Evolutionary conservation across 2,329 filamentous ascomycete species (phyloP), one percentile per base, ranked within the genome.

Genomic region (Amauroascus verrucosus): DNA sequence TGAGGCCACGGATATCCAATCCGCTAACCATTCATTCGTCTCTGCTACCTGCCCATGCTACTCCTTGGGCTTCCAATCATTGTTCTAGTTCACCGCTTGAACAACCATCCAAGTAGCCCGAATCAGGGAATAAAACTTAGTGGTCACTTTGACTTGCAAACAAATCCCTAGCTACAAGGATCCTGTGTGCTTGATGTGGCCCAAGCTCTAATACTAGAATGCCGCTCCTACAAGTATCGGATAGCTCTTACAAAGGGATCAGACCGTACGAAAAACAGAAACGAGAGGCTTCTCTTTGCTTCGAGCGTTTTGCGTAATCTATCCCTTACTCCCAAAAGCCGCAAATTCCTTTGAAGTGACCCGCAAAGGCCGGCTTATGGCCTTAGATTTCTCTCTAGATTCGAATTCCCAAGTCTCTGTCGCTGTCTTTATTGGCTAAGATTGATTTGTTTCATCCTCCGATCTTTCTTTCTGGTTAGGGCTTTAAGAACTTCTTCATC

Each of bases 81-180:
- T 52, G 32, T 48, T 33, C 46, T 48, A 54, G 45, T 49, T 59
- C 49, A 55, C 57, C 54, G 55, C 57, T 54, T 56, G 55, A 54
- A 53, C 44, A 56, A 51, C 52, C 43, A 40, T 56, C 41, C 51
- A 11, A 51, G 40, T 24, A 53, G 48, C 58, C 57, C 57, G 58
- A 59, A 57, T 51, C 35, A 38, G 43, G 30, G 11, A 32, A 40
- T 26, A 47, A 54, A 57, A 37, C 48, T 57, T 28, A 53, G 40
- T 57, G 55, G 55, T 37, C 35, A 30, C 49, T 55, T 51, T 48
- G 33, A 41, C 35, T 18, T 54, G 46, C 48, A 58, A 57, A 56
- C 57, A 60, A 57, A 55, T 51, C 30, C 54, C 43, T 53, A 52
- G 53, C 43, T 46, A 52, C 40, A 50, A 32, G 48, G 35, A 32